Base-by-base conservation (phyloP, 352 stramenopile species). In the Pythium pyrilobum region DNA sequence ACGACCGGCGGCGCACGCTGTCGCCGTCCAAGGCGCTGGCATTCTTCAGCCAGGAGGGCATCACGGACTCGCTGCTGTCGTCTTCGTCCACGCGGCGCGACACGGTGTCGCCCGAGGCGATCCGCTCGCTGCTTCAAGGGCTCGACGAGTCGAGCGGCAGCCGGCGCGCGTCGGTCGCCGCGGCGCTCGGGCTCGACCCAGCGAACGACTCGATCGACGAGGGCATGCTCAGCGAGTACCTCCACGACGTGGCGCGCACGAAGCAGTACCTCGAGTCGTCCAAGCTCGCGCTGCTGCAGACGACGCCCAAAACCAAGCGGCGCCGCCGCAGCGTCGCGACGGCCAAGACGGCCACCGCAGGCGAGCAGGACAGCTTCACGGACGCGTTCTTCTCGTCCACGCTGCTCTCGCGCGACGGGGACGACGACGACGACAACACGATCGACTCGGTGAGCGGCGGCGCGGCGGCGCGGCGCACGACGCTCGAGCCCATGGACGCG, bases 401-500 rank as follows among this genome's bases (percentile, higher is more conserved):
- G 47, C 59, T 87, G 28, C 36, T 84, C 25, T 57, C 72, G 7
- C 59, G 46, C 11, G 53, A 74, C 25, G 40, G 69, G 33, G 29
- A 52, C 8, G 62, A 61, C n/a, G 47, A 69, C 5, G 32, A 62
- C 7, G 51, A 49, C 23, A 50, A 55, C 18, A 43, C 5, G 31
- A 52, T 36, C 29, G 44, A 49, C 18, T 18, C 16, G 29, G 31
- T 34, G 12, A 13, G 5, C 33, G 29, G 29, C 34, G 29, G 16
- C 5, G 13, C 25, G 6, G 25, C 38, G 16, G 41, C 36, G 11
- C 69, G 67, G 12, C 69, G 77, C 9, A n/a, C 66, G 28, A 91
- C 77, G 21, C 44, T 91, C 20, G 77, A 87, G 52, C 65, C 72
- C 5, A 66, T 51, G 0, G 77, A 82, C 32, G 76, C 66, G 0